A percentile compares a stretch with the other conserved stretches of the same genome.
Conservation (phyloP, 495 filamentous ascomycete genomes). For the Copromyces sp. region DNA sequence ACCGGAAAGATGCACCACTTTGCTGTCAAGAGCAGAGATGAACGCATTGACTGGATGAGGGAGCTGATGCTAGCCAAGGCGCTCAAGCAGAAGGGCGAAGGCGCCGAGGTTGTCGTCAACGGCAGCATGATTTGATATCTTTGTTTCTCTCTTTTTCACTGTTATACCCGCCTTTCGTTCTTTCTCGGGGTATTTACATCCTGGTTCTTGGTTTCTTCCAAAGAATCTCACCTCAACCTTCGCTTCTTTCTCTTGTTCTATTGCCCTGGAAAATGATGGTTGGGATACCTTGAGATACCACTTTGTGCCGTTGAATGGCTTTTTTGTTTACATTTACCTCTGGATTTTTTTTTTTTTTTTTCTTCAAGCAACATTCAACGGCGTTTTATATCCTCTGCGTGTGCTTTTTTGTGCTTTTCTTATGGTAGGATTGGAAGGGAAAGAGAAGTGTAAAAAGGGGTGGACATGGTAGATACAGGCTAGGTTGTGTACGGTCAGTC, state of each 20-base stretch:
- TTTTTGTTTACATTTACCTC: slow-evolving; percentile 11
- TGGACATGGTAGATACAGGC: neutral
- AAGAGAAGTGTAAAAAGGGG: neutral
- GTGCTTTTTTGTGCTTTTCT: neutral
- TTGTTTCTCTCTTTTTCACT: slow-evolving; percentile 4
- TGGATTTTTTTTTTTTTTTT: slow-evolving; percentile 10
- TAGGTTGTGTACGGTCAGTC: neutral
- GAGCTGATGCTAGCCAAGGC: slow-evolving; percentile 96
- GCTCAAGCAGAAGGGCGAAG: slow-evolving; percentile 68
- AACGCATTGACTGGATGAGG: slow-evolving; percentile 96
- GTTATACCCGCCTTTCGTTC: slow-evolving; percentile 6
- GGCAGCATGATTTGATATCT: slow-evolving; percentile 57
- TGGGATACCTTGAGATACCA: neutral
- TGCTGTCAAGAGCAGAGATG: slow-evolving; percentile 73
- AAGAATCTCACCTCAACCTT: slow-evolving; percentile 3
- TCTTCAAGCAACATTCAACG: slow-evolving; percentile 4
- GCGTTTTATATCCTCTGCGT: neutral
- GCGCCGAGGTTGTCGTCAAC: slow-evolving; percentile 73
- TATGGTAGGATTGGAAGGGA: neutral
- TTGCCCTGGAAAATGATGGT: neutral
- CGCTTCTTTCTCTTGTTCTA: slow-evolving; percentile 5
- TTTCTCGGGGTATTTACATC: neutral
- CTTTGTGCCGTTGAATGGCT: slow-evolving; percentile 9
- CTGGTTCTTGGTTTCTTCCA: neutral
- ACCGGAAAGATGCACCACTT: slow-evolving; percentile 89